These are phyloP conservation scores for Tubosaeta sp. DNA, from an alignment of 768 basidiomycete species.

Conservation along the genomic window DNA sequence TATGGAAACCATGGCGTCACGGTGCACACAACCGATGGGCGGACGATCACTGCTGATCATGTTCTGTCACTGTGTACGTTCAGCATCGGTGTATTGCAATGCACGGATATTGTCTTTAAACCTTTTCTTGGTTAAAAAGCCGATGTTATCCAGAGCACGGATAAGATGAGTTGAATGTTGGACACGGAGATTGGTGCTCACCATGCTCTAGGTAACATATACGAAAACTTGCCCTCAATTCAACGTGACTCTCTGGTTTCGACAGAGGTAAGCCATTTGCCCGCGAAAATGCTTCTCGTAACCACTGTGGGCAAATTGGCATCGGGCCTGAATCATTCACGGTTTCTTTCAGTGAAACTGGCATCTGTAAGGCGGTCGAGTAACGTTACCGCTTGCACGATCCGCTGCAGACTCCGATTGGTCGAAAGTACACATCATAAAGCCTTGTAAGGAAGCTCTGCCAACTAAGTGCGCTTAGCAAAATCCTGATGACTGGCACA, in stretches of 20 bases:
- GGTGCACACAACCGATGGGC: constrained; percentile 45
- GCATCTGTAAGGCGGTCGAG: too few species aligned
- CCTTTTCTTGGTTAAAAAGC: constrained; percentile 57
- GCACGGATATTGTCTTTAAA: constrained; percentile 53
- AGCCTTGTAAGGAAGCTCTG: too few species aligned
- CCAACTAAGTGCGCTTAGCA: too few species aligned
- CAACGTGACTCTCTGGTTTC: constrained; percentile 56
- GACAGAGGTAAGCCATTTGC: constrained; percentile 34
- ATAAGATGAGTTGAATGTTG: constrained; percentile 40
- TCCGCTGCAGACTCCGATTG: too few species aligned
- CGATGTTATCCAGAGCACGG: constrained; percentile 59
- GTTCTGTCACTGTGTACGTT: constrained; percentile 67
- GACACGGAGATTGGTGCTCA: background rate
- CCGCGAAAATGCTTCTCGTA: background rate
- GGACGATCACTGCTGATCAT: constrained; percentile 47
- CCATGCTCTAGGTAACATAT: constrained; percentile 41
- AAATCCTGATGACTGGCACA: too few species aligned
- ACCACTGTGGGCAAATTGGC: too few species aligned
- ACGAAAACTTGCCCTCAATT: constrained; percentile 69
- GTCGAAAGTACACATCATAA: too few species aligned
- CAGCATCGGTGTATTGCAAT: constrained; percentile 66
- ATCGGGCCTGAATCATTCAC: too few species aligned
- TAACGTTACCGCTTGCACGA: too few species aligned
- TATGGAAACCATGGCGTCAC: constrained; percentile 44
- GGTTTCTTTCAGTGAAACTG: too few species aligned